Conservation (phyloP, 1,139 yeast species). For the Candida tetrigidarum region DNA sequence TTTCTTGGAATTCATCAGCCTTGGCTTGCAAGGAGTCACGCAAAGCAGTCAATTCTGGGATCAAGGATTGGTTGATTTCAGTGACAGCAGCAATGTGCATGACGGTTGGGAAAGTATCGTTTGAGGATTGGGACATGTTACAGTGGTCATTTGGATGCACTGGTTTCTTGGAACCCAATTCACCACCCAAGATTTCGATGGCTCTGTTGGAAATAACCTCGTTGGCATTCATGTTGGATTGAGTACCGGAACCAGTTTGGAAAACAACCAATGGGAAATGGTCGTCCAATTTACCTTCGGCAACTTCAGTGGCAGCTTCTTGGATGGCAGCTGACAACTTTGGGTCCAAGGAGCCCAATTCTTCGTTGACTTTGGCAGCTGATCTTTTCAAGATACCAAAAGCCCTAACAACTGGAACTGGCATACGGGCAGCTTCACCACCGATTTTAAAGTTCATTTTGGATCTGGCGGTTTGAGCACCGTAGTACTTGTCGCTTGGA, state of each 20-base stretch:
- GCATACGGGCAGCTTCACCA: slow-evolving; percentile 88
- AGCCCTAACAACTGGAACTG: slow-evolving; percentile 87
- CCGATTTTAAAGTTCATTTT: slow-evolving; percentile 95
- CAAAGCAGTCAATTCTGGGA: slow-evolving; percentile 80
- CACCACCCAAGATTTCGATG: slow-evolving; percentile 92
- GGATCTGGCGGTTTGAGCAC: slow-evolving; percentile 97
- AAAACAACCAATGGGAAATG: slow-evolving; percentile 98
- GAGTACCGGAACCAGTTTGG: slow-evolving; percentile 99
- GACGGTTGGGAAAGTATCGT: slow-evolving; percentile 98
- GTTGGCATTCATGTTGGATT: slow-evolving; percentile 98
- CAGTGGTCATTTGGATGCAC: slow-evolving; percentile 99
- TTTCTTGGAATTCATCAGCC: slow-evolving; percentile 79
- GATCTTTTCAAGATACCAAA: slow-evolving; percentile 95
- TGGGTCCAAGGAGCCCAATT: slow-evolving; percentile 81
- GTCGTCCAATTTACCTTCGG: slow-evolving; percentile 87
- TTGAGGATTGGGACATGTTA: slow-evolving; percentile 97
- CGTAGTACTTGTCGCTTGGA: slow-evolving; percentile 87
- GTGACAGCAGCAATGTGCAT: slow-evolving; percentile 99
- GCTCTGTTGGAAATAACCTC: slow-evolving; percentile 99
- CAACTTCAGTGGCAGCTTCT: slow-evolving; percentile 94
- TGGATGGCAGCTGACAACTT: slow-evolving; percentile 83
- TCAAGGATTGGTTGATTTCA: slow-evolving; percentile 72
- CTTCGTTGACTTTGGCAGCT: slow-evolving; percentile 89
- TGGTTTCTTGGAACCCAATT: slow-evolving; percentile 86
- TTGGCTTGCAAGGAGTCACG: slow-evolving; percentile 78